A percentile compares a stretch with the other conserved stretches of the same genome.
Conservation (phyloP, 1,284 basidiomycete species). For the Coniferiporia sulphurascens region DNA sequence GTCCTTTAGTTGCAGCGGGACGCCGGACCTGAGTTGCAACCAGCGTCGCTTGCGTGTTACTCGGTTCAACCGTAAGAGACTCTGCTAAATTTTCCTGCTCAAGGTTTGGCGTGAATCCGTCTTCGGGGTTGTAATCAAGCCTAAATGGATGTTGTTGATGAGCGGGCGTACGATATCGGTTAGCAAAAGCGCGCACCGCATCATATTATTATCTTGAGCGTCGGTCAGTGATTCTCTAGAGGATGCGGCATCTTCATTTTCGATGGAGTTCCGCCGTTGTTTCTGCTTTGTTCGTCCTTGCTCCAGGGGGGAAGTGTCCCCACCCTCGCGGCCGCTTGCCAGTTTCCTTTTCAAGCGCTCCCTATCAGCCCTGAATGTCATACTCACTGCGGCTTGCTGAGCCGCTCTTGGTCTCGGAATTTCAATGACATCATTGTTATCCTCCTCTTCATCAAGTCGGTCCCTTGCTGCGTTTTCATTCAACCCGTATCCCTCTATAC, state of each 20-base stretch:
- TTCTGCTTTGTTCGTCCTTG: neutral
- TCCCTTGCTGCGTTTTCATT: neutral
- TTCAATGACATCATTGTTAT: neutral
- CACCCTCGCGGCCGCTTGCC: neutral
- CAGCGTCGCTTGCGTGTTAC: constrained; percentile 6
- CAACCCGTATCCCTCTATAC: neutral
- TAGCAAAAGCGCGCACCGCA: neutral
- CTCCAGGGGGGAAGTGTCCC: neutral
- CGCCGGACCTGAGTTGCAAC: neutral
- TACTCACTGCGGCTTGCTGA: too few species aligned
- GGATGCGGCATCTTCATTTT: neutral
- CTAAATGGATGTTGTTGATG: neutral
- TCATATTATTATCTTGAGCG: neutral
- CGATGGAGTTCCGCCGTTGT: neutral
- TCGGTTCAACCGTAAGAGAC: neutral
- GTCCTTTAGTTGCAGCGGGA: neutral
- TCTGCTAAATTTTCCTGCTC: neutral
- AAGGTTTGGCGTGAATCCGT: neutral
- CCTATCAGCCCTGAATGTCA: neutral
- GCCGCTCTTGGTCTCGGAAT: neutral
- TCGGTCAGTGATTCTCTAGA: neutral
- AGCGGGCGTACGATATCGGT: neutral
- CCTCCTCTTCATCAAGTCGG: neutral
- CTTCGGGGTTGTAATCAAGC: neutral
- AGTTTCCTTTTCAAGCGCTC: neutral